A percentile compares a stretch with the other conserved stretches of the same genome.
phyloP scores from a whole-genome alignment of 139 green algal genomes.

The Pseudopediastrum boryanum region DNA sequence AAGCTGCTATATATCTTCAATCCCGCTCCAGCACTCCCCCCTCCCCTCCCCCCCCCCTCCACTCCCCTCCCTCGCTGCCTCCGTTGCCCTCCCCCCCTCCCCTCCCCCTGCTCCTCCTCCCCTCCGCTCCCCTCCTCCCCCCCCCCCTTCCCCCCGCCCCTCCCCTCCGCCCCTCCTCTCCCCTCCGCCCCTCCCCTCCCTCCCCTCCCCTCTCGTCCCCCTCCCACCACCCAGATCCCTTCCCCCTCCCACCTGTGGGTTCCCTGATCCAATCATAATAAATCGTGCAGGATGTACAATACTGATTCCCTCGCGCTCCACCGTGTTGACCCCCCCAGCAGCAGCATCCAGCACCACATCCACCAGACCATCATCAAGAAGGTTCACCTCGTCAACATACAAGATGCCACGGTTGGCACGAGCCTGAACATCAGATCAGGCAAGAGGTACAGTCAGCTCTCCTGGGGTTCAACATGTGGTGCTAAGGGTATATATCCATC shows the following conservation, averaged over 20 bases:
- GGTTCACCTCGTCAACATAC: slow-evolving; percentile 90
- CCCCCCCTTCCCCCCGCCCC: too few species aligned
- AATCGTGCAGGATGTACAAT: slow-evolving; percentile 92
- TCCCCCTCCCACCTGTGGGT: slow-evolving; percentile 61
- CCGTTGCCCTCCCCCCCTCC: background rate
- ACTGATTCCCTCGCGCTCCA: slow-evolving; percentile 94
- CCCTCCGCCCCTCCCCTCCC: too few species aligned
- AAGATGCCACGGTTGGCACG: slow-evolving; percentile 83
- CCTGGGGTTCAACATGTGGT: too few species aligned
- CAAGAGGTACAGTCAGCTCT: background rate
- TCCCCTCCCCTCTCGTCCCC: background rate
- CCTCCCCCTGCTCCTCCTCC: background rate
- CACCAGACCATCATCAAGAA: slow-evolving; percentile 83
- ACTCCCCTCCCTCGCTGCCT: too few species aligned
- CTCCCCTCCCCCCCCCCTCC: too few species aligned
- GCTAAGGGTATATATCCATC: too few species aligned
- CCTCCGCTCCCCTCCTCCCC: background rate
- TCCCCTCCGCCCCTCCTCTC: background rate
- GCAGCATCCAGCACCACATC: slow-evolving; percentile 83
- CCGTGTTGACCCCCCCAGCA: slow-evolving; percentile 89
- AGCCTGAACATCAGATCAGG: slow-evolving; percentile 45
- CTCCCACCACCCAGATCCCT: background rate
- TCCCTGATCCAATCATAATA: slow-evolving; percentile 92
- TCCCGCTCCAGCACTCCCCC: too few species aligned
- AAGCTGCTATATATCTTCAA: too few species aligned